phyloP scores from a whole-genome alignment of 1,284 basidiomycete genomes.

The Cutaneotrichosporon sp. region DNA sequence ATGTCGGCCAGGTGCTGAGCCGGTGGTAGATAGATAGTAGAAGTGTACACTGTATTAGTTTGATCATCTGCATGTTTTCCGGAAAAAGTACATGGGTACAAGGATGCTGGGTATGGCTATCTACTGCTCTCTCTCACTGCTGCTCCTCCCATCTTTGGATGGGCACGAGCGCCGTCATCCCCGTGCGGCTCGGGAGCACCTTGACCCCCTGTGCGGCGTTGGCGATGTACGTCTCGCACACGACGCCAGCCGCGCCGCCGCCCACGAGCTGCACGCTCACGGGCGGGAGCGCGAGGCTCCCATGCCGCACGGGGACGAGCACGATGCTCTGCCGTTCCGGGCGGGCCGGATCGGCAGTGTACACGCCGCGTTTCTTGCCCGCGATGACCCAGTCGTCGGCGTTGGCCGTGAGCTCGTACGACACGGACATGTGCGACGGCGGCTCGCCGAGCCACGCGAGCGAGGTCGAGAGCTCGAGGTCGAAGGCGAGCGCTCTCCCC shows the following conservation, averaged over 20 bases:
- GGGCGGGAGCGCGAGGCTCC: conserved; percentile 39
- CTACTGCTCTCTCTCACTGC: not conserved
- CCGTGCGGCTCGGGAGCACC: conserved; percentile 44
- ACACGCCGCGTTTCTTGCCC: conserved; percentile 46
- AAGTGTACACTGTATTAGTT: conserved; percentile 11
- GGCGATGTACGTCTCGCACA: conserved; percentile 51
- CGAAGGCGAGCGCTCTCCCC: conserved; percentile 42
- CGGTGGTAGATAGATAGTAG: conserved; percentile 36
- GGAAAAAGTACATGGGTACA: not conserved
- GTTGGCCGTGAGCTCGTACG: conserved; percentile 41
- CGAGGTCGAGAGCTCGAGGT: conserved; percentile 30
- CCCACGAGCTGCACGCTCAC: conserved; percentile 33
- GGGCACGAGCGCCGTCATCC: conserved; percentile 43
- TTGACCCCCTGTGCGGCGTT: conserved; percentile 46
- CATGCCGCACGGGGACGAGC: conserved; percentile 45
- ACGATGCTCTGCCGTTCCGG: conserved; percentile 32
- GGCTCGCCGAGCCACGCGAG: conserved; percentile 37
- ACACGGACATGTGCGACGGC: conserved; percentile 20
- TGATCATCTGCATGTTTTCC: conserved; percentile 17
- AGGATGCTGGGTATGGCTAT: not conserved
- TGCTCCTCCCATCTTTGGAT: conserved; percentile 20
- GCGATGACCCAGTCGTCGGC: conserved; percentile 47
- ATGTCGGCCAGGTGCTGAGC: conserved; percentile 40
- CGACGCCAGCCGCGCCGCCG: conserved; percentile 13
- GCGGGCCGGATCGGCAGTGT: conserved; percentile 24